Evolutionary conservation across 2,329 filamentous ascomycete species (phyloP).

Genomic region (Paecilomyces dactylethromorphus): DNA sequence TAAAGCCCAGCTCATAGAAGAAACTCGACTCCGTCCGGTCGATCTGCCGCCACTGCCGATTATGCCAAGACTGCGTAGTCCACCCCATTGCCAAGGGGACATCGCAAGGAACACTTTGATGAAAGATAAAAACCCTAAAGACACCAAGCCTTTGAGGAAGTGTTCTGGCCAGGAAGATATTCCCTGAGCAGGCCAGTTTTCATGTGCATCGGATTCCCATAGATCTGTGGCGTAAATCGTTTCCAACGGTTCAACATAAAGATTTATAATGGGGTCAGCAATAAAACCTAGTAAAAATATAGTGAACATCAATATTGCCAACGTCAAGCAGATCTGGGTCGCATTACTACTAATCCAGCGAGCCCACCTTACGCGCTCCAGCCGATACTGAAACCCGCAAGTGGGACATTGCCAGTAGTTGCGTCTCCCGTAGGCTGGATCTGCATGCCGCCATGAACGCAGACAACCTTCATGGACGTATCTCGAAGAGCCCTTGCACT

Average conservation of each 20-base stretch:
- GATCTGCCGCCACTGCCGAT: conserved; percentile 47
- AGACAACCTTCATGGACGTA: conserved; percentile 93
- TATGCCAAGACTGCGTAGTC: conserved; percentile 58
- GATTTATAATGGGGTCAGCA: conserved; percentile 83
- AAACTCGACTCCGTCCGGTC: conserved; percentile 69
- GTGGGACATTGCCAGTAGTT: conserved; percentile 86
- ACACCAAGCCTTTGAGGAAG: conserved; percentile 84
- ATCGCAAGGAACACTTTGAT: conserved; percentile 71
- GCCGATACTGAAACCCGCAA: conserved; percentile 74
- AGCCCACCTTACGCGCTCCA: conserved; percentile 71
- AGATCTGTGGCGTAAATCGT: conserved; percentile 47
- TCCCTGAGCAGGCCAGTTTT: conserved; percentile 35
- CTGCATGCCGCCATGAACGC: conserved; percentile 70
- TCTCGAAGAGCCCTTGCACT: conserved; percentile 86
- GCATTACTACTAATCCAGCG: conserved; percentile 60
- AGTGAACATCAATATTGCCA: conserved; percentile 61
- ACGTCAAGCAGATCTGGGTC: conserved; percentile 64
- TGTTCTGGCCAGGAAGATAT: conserved; percentile 69
- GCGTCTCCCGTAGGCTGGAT: conserved; percentile 56
- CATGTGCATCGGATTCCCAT: conserved; percentile 33
- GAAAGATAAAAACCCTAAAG: conserved; percentile 78
- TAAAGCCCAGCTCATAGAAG: conserved; percentile 71
- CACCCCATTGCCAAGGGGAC: conserved; percentile 71
- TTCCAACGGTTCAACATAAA: conserved; percentile 74
- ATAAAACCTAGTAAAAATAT: conserved; percentile 85